phyloP scores from a whole-genome alignment of 2,329 filamentous ascomycete species.

The Lachnum nothofagi region DNA sequence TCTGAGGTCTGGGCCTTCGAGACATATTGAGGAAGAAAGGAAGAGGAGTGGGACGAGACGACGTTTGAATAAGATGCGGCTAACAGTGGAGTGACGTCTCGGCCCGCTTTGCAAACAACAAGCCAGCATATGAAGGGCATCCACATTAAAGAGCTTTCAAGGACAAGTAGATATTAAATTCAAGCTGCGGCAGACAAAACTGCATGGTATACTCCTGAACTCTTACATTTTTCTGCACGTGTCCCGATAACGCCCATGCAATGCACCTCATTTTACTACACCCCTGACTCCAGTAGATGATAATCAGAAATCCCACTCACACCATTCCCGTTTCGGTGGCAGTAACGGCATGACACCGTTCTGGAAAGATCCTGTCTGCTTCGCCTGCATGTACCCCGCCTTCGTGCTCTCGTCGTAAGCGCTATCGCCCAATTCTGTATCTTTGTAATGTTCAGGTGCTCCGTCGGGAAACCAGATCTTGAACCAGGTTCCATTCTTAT shows the following conservation, averaged over 20 bases:
- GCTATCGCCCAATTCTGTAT: constrained; percentile 56
- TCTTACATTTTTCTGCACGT: background rate
- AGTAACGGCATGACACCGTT: constrained; percentile 69
- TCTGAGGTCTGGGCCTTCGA: too few species aligned
- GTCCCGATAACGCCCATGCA: constrained; percentile 14
- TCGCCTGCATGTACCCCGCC: constrained; percentile 60
- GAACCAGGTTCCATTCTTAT: constrained; percentile 50
- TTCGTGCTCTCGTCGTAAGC: constrained; percentile 56
- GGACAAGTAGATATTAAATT: background rate
- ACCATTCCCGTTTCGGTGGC: constrained; percentile 73
- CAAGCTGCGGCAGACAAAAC: background rate
- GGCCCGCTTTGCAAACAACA: too few species aligned
- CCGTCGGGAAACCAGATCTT: constrained; percentile 72
- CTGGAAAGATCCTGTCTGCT: constrained; percentile 61
- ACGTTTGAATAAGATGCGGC: too few species aligned
- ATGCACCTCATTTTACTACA: constrained; percentile 4
- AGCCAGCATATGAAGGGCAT: too few species aligned
- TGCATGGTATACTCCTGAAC: background rate
- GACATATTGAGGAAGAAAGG: too few species aligned
- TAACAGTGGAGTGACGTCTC: too few species aligned
- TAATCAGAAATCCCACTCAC: constrained; percentile 66
- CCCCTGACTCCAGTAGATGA: background rate
- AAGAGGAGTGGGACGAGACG: too few species aligned
- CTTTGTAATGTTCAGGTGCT: constrained; percentile 56
- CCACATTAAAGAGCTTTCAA: too few species aligned